These are phyloP conservation scores for Leccinum variicolor DNA, from an alignment of 768 basidiomycete species.

Conservation along the genomic window DNA sequence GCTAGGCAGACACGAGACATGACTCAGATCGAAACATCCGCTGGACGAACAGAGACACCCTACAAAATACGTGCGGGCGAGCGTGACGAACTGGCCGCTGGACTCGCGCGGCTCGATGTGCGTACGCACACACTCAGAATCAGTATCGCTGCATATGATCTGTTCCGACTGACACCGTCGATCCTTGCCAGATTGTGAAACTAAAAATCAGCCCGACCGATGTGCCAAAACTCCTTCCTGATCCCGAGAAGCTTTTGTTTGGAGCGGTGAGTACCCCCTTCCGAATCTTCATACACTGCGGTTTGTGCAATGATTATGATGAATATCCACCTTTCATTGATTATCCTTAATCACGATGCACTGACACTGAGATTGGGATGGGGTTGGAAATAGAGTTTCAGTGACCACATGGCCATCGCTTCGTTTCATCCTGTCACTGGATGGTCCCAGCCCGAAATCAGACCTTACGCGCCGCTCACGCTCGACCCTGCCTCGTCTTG, in stretches of 20 bases:
- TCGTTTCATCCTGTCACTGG: slow-evolving; percentile 61
- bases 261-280: slow-evolving; percentile 46
- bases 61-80: neutral
- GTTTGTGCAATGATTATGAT: neutral
- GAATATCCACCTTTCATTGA: neutral
- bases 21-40: neutral
- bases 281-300: neutral
- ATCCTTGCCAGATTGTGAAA: slow-evolving; percentile 46
- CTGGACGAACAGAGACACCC: slow-evolving; percentile 1
- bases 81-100: neutral
- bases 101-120: slow-evolving; percentile 16
- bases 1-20: neutral
- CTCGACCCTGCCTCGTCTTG: slow-evolving; percentile 56
- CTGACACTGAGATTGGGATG: neutral
- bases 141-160: neutral
- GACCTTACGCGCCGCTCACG: slow-evolving; percentile 58
- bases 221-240: slow-evolving; percentile 48
- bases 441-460: slow-evolving; percentile 72
- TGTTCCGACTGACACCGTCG: neutral
- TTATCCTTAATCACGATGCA: neutral
- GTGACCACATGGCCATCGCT: slow-evolving; percentile 76
- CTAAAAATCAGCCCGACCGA: slow-evolving; percentile 46
- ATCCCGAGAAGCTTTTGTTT: slow-evolving; percentile 47
- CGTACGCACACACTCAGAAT: neutral
- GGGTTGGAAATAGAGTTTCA: neutral